Evolutionary conservation across 2,329 filamentous ascomycete species (phyloP), one percentile per base, ranked within the genome.

Genomic region (Aspergillus caelatus): DNA sequence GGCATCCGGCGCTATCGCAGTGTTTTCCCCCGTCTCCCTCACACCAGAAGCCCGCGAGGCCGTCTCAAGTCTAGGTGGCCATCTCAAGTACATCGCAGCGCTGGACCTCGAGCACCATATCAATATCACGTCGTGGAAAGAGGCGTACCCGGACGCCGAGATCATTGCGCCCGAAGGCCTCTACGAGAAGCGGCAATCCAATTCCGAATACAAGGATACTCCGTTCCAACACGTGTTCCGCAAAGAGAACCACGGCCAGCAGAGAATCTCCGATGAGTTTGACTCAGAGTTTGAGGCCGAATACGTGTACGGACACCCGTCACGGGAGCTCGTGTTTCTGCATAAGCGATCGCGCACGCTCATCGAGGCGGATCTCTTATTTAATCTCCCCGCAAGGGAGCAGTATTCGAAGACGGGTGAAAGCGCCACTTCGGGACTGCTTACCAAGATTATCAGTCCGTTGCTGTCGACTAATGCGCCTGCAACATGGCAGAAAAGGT

Each of bases 71-170:
- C 81, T 92, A 62, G 89, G 89, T 65, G 89, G 89, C 57, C 84
- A 88, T 48, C 87, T 97, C 58, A 86, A 85, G 69, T 98, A 98
- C 83, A 89, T 99, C 68, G 84, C 94, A 30, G 94, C 95, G 0
- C 88, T 91, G 1, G 95, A 99, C 77, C 85, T 92, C 58, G 93
- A 99, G 81, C 95, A 99, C 79, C 95, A 99, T 84, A 92, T 99
- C 76, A 96, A 95, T 82, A 77, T 99, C 60, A 90, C 91, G 0
- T 84, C 92, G 56, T 99, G 95, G 94, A 88, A 91, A 72, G 81
- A 86, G 56, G 91, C 88, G 30, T 98, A 88, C 76, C 94, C 94
- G 0, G 77, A 85, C 48, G 94, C 94, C 36, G 89, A 89, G 71
- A 84, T 99, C 55, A 86, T 98, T 71, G 94, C 89, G 1, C 91